Base-by-base conservation (phyloP, 2,329 filamentous ascomycete species). In the Aspergillus phoenicis region DNA sequence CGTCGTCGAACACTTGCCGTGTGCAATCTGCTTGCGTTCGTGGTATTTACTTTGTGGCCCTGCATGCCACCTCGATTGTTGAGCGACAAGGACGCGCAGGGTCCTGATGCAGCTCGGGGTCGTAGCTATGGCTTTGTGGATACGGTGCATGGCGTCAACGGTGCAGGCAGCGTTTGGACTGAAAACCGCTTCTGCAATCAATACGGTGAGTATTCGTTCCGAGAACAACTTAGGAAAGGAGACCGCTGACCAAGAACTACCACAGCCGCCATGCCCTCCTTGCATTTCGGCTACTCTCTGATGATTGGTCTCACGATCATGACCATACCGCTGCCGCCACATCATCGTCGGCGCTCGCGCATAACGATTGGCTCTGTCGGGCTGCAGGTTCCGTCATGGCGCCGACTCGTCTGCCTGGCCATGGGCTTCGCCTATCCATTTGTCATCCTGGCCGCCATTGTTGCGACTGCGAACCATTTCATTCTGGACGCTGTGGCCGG, bases 261-360 rank as follows among this genome's bases (percentile, higher is more conserved):
- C 47, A 17, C 52, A 87, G 86, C 87, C 58, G 89, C 89, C 7
- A 91, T 91, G 89, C 89, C 89, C 1, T 89, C 87, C 0, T 81
- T 91, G 15, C 89, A 91, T 73, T 91, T 91, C 70, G 89, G 89
- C 3, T 91, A 91, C 77, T 89, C 87, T 3, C 83, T 91, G 30
- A 83, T 91, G 68, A 87, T 91, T 70, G 89, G 89, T 7, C 76
- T 91, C 11, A 91, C 89, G 4, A 82, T 91, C 60, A 84, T 85
- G 66, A 86, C 85, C 1, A 84, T 91, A 51, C 89, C 89, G 1
- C 78, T 91, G 1, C 77, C 82, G 8, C 80, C 83, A 24, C 78
- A 83, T 22, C 83, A 87, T 57, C 73, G 80, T 17, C 79, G 79
- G 80, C 80, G 1, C 65, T 64, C 38, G 39, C 66, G 63, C 33